Conservation (phyloP, 2,329 filamentous ascomycete genomes). For the Trichophyton simii region DNA sequence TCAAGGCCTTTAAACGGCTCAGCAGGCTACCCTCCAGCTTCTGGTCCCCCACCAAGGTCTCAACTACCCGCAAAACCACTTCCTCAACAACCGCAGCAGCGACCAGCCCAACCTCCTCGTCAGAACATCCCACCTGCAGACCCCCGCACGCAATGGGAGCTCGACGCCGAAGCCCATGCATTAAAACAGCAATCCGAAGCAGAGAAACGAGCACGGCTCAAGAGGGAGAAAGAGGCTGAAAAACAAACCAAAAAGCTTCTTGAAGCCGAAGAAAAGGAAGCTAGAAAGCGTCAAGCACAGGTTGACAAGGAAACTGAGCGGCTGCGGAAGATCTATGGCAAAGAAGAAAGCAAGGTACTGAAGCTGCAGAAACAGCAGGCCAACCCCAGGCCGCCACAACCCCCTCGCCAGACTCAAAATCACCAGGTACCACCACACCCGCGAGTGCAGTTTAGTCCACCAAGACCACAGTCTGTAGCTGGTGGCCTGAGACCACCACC, state of each 20-base stretch:
- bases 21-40: neutral
- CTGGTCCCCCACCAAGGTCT: neutral
- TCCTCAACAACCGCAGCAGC: neutral
- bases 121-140: constrained; percentile 27
- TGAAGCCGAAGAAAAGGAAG: constrained; percentile 42
- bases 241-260: constrained; percentile 41
- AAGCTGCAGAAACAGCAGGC: neutral
- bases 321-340: constrained; percentile 47
- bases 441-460: neutral
- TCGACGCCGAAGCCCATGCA: constrained; percentile 39
- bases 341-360: constrained; percentile 19
- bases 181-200: constrained; percentile 32
- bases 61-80: neutral
- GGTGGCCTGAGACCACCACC: neutral
- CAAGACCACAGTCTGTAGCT: neutral
- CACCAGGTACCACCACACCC: neutral
- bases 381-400: neutral
- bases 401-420: neutral
- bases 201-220: constrained; percentile 32
- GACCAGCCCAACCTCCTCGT: constrained; percentile 12
- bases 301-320: constrained; percentile 69
- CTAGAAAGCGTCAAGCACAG: constrained; percentile 40
- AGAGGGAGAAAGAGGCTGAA: constrained; percentile 40
- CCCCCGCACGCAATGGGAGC: constrained; percentile 41
- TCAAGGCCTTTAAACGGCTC: constrained; percentile 7